phyloP scores from a whole-genome alignment of 1,284 basidiomycete genomes.

The Leucoagaricus sp. region DNA sequence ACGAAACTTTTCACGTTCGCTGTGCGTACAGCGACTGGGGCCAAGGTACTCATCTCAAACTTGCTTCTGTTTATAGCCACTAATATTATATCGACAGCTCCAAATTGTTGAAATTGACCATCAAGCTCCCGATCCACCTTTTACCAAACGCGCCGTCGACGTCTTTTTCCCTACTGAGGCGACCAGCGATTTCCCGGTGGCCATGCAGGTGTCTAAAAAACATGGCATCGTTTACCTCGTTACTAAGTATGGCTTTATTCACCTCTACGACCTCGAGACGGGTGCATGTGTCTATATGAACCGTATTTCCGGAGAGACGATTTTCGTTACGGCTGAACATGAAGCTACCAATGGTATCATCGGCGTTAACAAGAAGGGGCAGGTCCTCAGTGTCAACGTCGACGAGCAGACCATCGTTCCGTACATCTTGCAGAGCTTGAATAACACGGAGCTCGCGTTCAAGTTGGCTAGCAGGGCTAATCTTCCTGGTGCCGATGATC shows the following conservation, averaged over 20 bases:
- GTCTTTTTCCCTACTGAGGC: constrained; percentile 99
- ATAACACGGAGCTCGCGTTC: constrained; percentile 98
- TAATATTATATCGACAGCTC: constrained; percentile 58
- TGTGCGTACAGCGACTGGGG: constrained; percentile 92
- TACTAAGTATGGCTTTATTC: constrained; percentile 99
- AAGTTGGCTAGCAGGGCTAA: constrained; percentile 98
- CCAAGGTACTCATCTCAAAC: constrained; percentile 69
- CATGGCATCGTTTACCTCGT: constrained; percentile 98
- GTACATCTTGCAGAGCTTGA: constrained; percentile 91
- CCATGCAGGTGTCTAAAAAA: constrained; percentile 98
- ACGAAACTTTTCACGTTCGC: constrained; percentile 97
- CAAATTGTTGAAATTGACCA: constrained; percentile 99
- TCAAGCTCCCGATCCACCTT: constrained; percentile 91
- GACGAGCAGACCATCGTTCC: constrained; percentile 97
- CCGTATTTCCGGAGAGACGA: constrained; percentile 98
- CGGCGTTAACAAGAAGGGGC: constrained; percentile 99
- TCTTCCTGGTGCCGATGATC: constrained; percentile 95
- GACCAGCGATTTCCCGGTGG: constrained; percentile 99
- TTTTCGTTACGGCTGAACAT: constrained; percentile 98
- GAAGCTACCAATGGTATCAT: constrained; percentile 95
- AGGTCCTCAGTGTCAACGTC: constrained; percentile 95
- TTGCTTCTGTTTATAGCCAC: constrained; percentile 17
- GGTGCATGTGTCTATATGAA: constrained; percentile 99
- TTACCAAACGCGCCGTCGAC: constrained; percentile 97
- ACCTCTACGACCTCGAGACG: constrained; percentile 98